These are phyloP conservation scores for Puccinia novopanici DNA, from an alignment of 1,284 basidiomycete genomes.

Conservation along the genomic window DNA sequence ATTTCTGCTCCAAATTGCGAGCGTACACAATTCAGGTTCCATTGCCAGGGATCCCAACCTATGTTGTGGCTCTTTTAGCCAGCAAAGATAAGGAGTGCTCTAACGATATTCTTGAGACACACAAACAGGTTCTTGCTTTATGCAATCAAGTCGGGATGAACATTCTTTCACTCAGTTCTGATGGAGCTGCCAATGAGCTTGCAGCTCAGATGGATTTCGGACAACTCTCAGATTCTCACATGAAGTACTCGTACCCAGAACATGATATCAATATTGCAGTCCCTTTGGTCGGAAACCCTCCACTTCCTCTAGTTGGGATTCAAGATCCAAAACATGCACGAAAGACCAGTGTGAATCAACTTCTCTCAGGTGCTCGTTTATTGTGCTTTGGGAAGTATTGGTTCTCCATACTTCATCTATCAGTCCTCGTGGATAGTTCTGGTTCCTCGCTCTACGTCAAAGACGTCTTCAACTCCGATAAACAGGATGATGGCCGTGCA, in stretches of 20 bases:
- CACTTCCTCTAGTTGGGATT: background rate
- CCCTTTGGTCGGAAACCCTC: background rate
- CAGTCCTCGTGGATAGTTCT: background rate
- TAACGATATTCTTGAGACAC: background rate
- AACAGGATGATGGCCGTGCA: constrained; percentile 13
- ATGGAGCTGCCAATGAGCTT: constrained; percentile 8
- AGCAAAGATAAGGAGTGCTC: background rate
- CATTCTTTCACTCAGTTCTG: background rate
- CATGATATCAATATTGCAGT: background rate
- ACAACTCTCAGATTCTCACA: background rate
- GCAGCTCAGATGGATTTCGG: background rate
- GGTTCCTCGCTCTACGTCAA: background rate
- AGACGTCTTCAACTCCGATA: background rate
- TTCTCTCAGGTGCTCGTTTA: background rate
- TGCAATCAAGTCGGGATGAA: no score
- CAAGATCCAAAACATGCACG: constrained; percentile 23
- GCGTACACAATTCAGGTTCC: no score
- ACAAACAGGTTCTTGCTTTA: background rate
- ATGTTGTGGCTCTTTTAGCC: no score
- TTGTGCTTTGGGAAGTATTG: background rate
- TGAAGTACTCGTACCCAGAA: background rate
- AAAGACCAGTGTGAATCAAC: background rate
- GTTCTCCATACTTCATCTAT: background rate
- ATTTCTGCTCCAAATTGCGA: background rate
- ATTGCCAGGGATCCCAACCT: no score